Evolutionary conservation across 2,329 filamentous ascomycete genomes (phyloP), one percentile per base, ranked within the genome.

Genomic region (Aspergillus japonicus): DNA sequence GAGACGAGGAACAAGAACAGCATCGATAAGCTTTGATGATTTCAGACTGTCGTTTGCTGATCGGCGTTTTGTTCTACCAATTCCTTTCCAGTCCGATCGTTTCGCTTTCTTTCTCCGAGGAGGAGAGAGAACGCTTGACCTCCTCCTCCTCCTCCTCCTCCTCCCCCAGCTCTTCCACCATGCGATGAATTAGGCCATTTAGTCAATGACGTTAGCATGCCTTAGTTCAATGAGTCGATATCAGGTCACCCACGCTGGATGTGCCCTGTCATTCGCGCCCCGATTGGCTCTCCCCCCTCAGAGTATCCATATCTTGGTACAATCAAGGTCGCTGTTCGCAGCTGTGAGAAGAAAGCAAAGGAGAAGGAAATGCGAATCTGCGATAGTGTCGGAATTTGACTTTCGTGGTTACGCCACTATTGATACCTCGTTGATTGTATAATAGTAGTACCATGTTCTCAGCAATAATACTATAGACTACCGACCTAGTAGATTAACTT

Each of bases 341-440:
- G 33, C 33, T 35, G 33, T 35, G 33, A 8, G 39, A 42, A 42
- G 16, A n/a, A 42, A 42, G 16, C 12, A n/a, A n/a, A 42, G 39
- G 39, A 42, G 8, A n/a, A 42, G 1, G 2, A 8, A 42, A n/a
- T n/a, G 6, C 11, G 16, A 42, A n/a, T 16, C 39, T 6, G 12
- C 6, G 14, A 42, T 42, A 42, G 39, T 24, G 10, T 21, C 23
- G 23, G 51, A 47, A 26, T 48, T 54, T 64, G 62, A 64, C 62
- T 61, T 35, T 62, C 58, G 60, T 62, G 4, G 16, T 56, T 62
- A 56, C 60, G 54, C 62, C 60, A 62, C 58, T 39, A 42, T 42
- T 19, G 39, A 42, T 42, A 10, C 11, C 33, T 35, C 11, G 14
- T 35, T 35, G 33, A 35, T 35, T 35, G 33, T 35, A 4, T 35